Base-by-base conservation (phyloP, 495 filamentous ascomycete genomes). In the Penicillium turbatum region DNA sequence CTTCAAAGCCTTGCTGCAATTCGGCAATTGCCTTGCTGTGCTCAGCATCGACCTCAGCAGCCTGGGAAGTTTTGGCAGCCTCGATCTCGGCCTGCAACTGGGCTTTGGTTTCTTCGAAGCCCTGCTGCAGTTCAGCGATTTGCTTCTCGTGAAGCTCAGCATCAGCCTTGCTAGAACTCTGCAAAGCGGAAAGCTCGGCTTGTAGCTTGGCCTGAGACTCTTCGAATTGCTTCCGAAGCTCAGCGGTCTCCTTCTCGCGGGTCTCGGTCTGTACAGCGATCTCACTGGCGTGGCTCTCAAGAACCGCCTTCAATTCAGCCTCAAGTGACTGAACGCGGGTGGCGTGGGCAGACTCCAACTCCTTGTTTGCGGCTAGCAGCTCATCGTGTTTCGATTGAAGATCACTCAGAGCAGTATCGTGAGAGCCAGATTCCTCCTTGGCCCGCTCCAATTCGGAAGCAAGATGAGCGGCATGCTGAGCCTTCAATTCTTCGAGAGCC, bases 371-470 rank as follows among this genome's bases (percentile, higher is more conserved):
- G 7, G 69, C 50, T 30, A 69, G 27, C 10, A 73, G 56, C 39
- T 72, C 72, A 41, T 77, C 71, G 39, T 75, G 57, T 48, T 72
- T 72, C 57, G 59, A 56, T 55, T 75, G 72, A 19, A 77, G 63
- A 13, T 70, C 65, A n/a, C 45, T 44, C 41, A 77, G 43, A 6
- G 63, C 66, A 36, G 65, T 60, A 13, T 70, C 54, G 35, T 72
- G 62, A 34, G 69, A 63, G 9, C 59, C 63, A 1, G 72, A 67
- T 11, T 64, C 56, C 32, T 69, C 64, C 15, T 60, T 54, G 15
- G 50, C 58, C 32, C 60, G 64, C 29, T 70, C 70, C 15, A 77
- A 57, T 41, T 72, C 66, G 12, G 59, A 31, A 17, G 48, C 48
- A 6, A 50, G 36, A 3, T 50, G 48, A 24, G 48, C 26, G 30